Evolutionary conservation across 2,329 filamentous ascomycete genomes (phyloP), one percentile per base, ranked within the genome.

Genomic region (Neophaeococcomyces mojaviensis): DNA sequence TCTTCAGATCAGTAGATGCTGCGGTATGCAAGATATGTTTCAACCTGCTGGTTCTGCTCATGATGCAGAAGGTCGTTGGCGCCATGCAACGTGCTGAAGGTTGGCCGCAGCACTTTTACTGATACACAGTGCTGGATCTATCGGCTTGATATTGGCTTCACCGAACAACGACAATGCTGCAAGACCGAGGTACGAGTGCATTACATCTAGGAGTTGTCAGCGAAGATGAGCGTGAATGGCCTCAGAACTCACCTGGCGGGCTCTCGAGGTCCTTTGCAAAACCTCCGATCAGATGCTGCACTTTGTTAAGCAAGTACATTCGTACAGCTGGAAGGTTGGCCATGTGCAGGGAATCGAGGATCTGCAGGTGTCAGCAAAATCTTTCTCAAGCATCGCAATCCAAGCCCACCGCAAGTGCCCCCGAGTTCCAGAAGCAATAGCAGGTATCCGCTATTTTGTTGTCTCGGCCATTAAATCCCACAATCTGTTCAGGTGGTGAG

Each of bases 381-480:
- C 16, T 48, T 13, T 8, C 19, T 19, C 19, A 37, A 19, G 31
- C 12, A 18, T 18, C 22, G 13, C 30, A 12, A 13, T 34, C 15
- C 28, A 12, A 16, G 39, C 62, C 57, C 64, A 74, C 71, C 48
- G 64, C 61, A 41, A 77, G 62, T 41, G 88, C 79, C 2, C 79
- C 88, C 3, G 76, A 75, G 0, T 86, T 87, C 92, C 92, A 98
- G 73, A 90, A 98, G 18, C 81, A 84, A 64, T 98, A 98, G 67
- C 92, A 98, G 0, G 92, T 97, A 66, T 98, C 92, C 8, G 86
- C 85, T 39, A 82, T 76, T 65, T 98, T 98, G 69, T 95, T 96
- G 61, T 79, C 81, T 40, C 92, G 81, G 20, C 92, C 92, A 59
- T 94, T 95, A 67, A 94, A 88, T 8, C 89, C 92, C 1, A 87